Evolutionary conservation across 78 protist species (phyloP).

Genomic region (Tieghemostelium lacteum): DNA sequence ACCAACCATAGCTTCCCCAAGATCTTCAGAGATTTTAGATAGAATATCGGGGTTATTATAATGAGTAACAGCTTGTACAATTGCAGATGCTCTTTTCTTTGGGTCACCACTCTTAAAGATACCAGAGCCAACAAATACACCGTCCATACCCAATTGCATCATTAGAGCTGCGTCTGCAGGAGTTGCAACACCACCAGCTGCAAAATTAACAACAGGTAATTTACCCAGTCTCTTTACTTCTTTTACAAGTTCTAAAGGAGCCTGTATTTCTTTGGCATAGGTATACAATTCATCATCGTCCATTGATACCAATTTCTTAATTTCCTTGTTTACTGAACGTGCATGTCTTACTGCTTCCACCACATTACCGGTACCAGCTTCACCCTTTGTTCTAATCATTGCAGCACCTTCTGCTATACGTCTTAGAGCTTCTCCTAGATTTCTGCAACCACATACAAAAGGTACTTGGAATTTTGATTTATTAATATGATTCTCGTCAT

Average conservation of each 20-base stretch:
- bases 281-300: slow-evolving; percentile 91
- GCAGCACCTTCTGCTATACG: slow-evolving; percentile 97
- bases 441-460: slow-evolving; percentile 95
- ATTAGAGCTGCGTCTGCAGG: slow-evolving; percentile 98
- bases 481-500: slow-evolving; percentile 94
- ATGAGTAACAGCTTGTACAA: slow-evolving; percentile 96
- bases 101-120: slow-evolving; percentile 96
- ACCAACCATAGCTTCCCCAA: slow-evolving; percentile 94
- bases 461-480: slow-evolving; percentile 94
- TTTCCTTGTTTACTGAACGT: slow-evolving; percentile 86
- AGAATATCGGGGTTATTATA: slow-evolving; percentile 87
- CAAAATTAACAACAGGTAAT: slow-evolving; percentile 98
- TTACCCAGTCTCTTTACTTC: slow-evolving; percentile 90
- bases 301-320: slow-evolving; percentile 86
- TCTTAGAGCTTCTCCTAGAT: slow-evolving; percentile 96
- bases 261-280: slow-evolving; percentile 94
- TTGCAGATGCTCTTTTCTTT: slow-evolving; percentile 93
- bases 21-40: slow-evolving; percentile 85
- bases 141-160: slow-evolving; percentile 98
- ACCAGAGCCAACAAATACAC: slow-evolving; percentile 97
- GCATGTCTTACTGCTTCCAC: slow-evolving; percentile 98
- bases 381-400: slow-evolving; percentile 98
- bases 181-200: slow-evolving; percentile 98
- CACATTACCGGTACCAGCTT: slow-evolving; percentile 97
- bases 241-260: slow-evolving; percentile 89